Percentiles rank a stretch among this genome's conserved stretches.
Conservation (phyloP, 495 filamentous ascomycete genomes). For the Delitschia confertaspora region DNA sequence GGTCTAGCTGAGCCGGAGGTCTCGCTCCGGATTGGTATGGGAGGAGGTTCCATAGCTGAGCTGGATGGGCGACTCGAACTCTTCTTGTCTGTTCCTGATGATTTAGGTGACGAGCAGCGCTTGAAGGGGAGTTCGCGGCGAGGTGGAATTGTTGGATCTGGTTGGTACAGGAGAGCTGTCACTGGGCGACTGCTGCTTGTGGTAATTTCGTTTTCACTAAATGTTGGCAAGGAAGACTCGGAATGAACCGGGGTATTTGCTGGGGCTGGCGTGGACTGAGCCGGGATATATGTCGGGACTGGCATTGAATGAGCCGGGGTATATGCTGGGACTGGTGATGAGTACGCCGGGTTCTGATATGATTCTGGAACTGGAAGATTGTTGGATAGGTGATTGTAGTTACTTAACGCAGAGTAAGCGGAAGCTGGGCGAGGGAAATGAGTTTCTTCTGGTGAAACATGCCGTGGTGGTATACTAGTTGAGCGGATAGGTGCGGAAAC, state of each 20-base stretch:
- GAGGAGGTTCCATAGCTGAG: constrained; percentile 3
- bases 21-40: not conserved
- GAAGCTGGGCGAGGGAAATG: not conserved
- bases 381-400: not conserved
- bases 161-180: not conserved
- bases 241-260: no score
- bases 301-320: no score
- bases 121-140: constrained; percentile 12
- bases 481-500: no score
- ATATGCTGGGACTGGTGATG: no score
- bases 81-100: not conserved
- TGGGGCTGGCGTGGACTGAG: no score
- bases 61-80: not conserved
- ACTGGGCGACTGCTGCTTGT: no score
- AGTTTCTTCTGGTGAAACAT: no score
- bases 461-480: no score
- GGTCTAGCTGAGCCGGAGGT: not conserved
- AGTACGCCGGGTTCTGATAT: no score
- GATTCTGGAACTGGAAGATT: no score
- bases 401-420: not conserved
- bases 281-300: no score
- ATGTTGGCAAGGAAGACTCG: constrained; percentile 3
- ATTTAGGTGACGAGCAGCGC: constrained; percentile 1
- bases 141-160: constrained; percentile 1
- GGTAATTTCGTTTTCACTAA: no score